These are phyloP conservation scores for Didymellaceae sp. DNA, from an alignment of 2,329 filamentous ascomycete species.

Conservation along the genomic window DNA sequence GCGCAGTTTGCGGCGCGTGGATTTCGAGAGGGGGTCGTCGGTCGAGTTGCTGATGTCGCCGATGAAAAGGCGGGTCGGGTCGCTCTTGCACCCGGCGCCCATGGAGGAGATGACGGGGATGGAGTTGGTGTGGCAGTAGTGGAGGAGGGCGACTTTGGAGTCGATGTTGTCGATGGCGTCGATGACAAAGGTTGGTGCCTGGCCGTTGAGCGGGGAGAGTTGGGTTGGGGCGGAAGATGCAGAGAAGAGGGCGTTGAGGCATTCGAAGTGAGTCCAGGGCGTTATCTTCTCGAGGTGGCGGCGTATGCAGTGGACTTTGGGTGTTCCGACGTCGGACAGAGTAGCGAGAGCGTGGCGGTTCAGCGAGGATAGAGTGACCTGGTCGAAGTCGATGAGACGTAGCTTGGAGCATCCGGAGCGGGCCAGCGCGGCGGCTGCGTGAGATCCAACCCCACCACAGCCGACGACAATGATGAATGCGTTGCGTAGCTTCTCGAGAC, in stretches of 20 bases:
- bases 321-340: slow-evolving; percentile 87
- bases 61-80: slow-evolving; percentile 82
- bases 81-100: slow-evolving; percentile 94
- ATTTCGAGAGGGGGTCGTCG: slow-evolving; percentile 86
- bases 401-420: slow-evolving; percentile 89
- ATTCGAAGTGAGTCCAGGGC: slow-evolving; percentile 91
- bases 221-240: slow-evolving; percentile 69
- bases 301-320: slow-evolving; percentile 87
- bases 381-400: slow-evolving; percentile 93
- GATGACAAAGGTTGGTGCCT: slow-evolving; percentile 83
- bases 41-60: slow-evolving; percentile 89
- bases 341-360: slow-evolving; percentile 97
- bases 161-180: slow-evolving; percentile 99
- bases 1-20: slow-evolving; percentile 81
- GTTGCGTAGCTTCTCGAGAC: slow-evolving; percentile 77
- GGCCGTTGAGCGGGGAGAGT: slow-evolving; percentile 70
- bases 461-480: slow-evolving; percentile 91
- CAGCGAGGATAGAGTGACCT: slow-evolving; percentile 91
- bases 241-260: slow-evolving; percentile 82
- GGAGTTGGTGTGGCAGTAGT: slow-evolving; percentile 80
- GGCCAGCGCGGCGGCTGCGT: slow-evolving; percentile 83
- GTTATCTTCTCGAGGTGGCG: slow-evolving; percentile 82
- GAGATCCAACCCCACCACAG: slow-evolving; percentile 92
- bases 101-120: slow-evolving; percentile 91
- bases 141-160: slow-evolving; percentile 88